Evolutionary conservation across 495 filamentous ascomycete genomes (phyloP).

Genomic region (Penicillium subrubescens): DNA sequence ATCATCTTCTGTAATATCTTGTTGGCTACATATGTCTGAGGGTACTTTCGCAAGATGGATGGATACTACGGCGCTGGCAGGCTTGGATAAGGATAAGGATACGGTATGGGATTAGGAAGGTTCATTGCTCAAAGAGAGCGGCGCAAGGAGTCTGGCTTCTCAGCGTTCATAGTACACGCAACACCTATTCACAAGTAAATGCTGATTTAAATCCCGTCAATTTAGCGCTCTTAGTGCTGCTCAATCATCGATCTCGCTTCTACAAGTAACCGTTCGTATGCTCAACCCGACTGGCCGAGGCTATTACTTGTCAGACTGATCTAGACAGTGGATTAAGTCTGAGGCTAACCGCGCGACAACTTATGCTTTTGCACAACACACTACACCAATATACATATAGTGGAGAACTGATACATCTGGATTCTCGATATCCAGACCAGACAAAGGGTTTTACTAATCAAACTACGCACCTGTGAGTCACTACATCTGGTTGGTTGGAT

Average conservation of each 20-base stretch:
- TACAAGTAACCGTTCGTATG: no score
- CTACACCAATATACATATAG: no score
- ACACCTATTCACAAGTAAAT: not conserved
- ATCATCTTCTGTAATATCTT: slow-evolving; percentile 19
- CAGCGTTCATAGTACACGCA: not conserved
- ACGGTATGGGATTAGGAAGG: not conserved
- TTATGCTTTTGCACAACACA: no score
- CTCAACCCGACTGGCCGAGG: no score
- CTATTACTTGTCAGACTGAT: no score
- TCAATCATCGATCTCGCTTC: not conserved
- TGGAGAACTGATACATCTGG: no score
- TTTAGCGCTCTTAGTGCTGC: not conserved
- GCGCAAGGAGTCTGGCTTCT: not conserved
- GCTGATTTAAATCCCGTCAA: not conserved
- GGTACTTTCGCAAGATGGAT: not conserved
- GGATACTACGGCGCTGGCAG: slow-evolving; percentile 10
- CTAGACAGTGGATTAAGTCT: not conserved
- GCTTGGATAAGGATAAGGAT: not conserved
- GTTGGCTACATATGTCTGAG: not conserved
- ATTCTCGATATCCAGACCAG: no score
- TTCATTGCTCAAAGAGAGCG: not conserved
- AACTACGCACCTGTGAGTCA: no score
- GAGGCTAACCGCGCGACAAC: no score
- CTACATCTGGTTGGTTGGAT: no score
- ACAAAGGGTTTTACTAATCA: no score